Evolutionary conservation across 73 alveolate genomes (phyloP).

Genomic region (Tetrahymena malaccensis): DNA sequence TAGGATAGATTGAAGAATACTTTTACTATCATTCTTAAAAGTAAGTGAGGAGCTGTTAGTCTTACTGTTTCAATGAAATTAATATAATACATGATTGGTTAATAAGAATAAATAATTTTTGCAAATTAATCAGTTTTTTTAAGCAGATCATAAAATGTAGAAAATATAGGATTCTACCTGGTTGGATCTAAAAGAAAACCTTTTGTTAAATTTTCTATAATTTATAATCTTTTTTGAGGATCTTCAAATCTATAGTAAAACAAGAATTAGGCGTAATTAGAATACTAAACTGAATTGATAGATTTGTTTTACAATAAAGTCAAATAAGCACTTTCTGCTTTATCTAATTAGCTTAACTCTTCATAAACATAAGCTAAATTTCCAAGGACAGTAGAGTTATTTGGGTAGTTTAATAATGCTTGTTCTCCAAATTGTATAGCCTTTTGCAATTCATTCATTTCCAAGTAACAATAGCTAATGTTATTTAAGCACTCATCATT

Average conservation of each 20-base stretch:
- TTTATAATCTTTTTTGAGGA: background rate
- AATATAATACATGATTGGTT: background rate
- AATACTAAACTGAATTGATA: background rate
- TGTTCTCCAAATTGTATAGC: background rate
- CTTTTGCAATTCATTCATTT: background rate
- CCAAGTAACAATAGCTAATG: background rate
- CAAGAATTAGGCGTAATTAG: background rate
- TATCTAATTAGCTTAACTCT: background rate
- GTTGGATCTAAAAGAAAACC: background rate
- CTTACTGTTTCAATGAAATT: background rate
- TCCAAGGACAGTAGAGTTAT: background rate
- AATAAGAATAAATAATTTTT: background rate
- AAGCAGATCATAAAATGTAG: background rate
- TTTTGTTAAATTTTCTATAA: background rate
- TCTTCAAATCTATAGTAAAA: background rate
- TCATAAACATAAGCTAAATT: background rate
- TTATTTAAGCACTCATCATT: background rate
- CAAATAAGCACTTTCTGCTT: background rate
- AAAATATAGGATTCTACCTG: background rate
- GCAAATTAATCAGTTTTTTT: background rate
- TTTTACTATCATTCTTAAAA: background rate
- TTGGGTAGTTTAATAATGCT: background rate
- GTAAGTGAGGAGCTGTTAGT: background rate
- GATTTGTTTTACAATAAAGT: background rate
- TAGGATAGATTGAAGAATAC: no score